Conservation (phyloP, 225 moss, liverwort and hornwort species). For the Marchantia polymorpha region DNA sequence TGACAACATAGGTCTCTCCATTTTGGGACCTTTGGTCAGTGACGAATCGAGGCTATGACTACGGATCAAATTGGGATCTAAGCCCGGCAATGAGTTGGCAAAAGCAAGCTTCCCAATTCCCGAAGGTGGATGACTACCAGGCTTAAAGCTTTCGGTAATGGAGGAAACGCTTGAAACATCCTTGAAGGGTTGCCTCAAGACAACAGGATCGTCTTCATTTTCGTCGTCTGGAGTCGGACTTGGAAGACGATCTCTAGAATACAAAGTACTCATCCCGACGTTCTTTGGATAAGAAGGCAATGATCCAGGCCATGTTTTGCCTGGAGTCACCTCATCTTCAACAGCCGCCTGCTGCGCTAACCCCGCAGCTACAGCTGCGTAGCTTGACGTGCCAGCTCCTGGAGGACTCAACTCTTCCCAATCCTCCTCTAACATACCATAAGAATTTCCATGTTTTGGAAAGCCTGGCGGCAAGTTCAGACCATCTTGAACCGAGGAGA, state of each 20-base stretch:
- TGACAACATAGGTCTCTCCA: conserved; percentile 10
- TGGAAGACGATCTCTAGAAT: conserved; percentile 55
- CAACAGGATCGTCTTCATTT: conserved; percentile 26
- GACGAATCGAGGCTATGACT: conserved; percentile 35
- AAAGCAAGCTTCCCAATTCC: conserved; percentile 6
- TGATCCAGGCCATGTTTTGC: conserved; percentile 35
- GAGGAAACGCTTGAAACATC: conserved; percentile 30
- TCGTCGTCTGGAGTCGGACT: conserved; percentile 76
- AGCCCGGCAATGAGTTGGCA: conserved; percentile 9
- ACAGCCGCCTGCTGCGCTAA: neutral
- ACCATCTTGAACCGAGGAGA: neutral
- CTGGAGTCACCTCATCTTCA: conserved; percentile 16
- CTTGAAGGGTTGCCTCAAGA: conserved; percentile 27
- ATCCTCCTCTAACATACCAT: conserved; percentile 67
- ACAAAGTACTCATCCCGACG: neutral
- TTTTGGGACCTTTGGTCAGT: conserved; percentile 15
- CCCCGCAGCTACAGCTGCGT: conserved; percentile 32
- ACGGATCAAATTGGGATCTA: conserved; percentile 22
- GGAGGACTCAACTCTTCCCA: conserved; percentile 92
- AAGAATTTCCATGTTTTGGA: conserved; percentile 45
- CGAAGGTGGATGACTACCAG: conserved; percentile 1
- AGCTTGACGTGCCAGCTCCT: conserved; percentile 50
- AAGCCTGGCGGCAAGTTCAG: conserved; percentile 24
- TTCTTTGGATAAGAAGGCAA: conserved; percentile 30
- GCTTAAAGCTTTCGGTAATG: conserved; percentile 18